A percentile compares a stretch with the other conserved stretches of the same genome.
phyloP scores from a whole-genome alignment of 2,329 filamentous ascomycete species.

The Chaetomiaceae sp. region DNA sequence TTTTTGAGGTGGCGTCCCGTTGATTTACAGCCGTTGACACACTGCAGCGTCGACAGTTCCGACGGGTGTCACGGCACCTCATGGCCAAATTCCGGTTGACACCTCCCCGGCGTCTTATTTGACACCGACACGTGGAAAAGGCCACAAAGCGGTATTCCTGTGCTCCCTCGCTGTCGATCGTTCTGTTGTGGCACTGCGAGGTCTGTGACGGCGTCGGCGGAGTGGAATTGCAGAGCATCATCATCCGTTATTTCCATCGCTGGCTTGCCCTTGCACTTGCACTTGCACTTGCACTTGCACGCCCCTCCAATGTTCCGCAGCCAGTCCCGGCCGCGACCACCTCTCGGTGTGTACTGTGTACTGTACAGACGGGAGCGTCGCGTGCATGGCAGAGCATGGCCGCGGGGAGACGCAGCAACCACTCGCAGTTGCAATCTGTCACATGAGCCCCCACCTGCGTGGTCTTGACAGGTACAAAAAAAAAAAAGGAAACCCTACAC shows the following conservation, averaged over 20 bases:
- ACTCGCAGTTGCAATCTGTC: too few species aligned
- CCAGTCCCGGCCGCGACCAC: conserved; percentile 2
- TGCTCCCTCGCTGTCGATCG: not conserved
- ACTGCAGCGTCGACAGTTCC: not conserved
- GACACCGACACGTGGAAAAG: not conserved
- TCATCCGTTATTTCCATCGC: not conserved
- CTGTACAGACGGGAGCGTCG: not conserved
- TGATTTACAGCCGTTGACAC: not conserved
- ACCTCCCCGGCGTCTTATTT: not conserved
- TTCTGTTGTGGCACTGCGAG: not conserved
- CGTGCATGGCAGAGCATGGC: conserved; percentile 6
- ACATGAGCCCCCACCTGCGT: conserved; percentile 19
- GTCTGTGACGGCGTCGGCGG: too few species aligned
- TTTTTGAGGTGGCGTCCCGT: not conserved
- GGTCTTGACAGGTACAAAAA: too few species aligned
- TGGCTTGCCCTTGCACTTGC: not conserved
- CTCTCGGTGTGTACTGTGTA: too few species aligned
- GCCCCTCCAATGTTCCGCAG: too few species aligned
- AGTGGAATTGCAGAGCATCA: too few species aligned
- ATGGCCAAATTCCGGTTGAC: not conserved
- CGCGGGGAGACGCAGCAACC: conserved; percentile 14
- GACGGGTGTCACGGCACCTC: not conserved
- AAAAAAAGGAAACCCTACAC: not conserved
- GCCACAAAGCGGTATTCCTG: not conserved
- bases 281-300: too few species aligned